phyloP scores from a whole-genome alignment of 2,329 filamentous ascomycete genomes.

The Cladophialophora psammophila region DNA sequence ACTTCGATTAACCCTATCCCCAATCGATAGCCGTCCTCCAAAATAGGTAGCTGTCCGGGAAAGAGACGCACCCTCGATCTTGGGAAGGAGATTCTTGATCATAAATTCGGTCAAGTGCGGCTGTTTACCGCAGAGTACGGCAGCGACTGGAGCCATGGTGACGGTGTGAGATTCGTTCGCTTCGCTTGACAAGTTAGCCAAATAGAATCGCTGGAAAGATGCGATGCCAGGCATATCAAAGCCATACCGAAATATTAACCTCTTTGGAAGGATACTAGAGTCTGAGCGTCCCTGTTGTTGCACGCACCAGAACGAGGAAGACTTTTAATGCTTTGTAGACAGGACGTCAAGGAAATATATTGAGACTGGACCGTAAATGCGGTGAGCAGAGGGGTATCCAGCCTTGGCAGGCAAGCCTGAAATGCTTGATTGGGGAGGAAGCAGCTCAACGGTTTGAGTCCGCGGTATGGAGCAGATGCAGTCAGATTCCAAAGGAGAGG shows the following conservation, averaged over 20 bases:
- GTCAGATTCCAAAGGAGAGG: too few relatives aligned
- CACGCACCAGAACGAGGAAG: neutral
- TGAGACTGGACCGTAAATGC: neutral
- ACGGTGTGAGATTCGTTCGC: neutral
- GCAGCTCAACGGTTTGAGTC: too few relatives aligned
- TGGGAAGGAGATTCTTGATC: constrained; percentile 30
- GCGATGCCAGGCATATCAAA: neutral
- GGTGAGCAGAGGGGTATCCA: neutral
- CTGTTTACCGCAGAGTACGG: constrained; percentile 33
- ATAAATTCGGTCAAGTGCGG: constrained; percentile 24
- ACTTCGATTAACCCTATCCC: neutral
- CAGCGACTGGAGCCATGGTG: constrained; percentile 28
- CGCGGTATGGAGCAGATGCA: too few relatives aligned
- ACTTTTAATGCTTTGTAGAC: neutral
- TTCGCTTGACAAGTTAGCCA: neutral
- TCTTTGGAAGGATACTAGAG: neutral
- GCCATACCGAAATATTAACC: neutral
- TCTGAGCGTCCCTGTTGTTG: neutral
- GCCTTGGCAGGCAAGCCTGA: neutral
- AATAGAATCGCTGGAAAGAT: neutral
- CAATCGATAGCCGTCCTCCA: neutral
- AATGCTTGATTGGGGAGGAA: neutral
- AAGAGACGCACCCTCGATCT: constrained; percentile 29
- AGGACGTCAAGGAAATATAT: neutral
- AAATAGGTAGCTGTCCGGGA: neutral